Base-by-base conservation (phyloP, 164 flowering plant species). In the Liriodendron chinense region DNA sequence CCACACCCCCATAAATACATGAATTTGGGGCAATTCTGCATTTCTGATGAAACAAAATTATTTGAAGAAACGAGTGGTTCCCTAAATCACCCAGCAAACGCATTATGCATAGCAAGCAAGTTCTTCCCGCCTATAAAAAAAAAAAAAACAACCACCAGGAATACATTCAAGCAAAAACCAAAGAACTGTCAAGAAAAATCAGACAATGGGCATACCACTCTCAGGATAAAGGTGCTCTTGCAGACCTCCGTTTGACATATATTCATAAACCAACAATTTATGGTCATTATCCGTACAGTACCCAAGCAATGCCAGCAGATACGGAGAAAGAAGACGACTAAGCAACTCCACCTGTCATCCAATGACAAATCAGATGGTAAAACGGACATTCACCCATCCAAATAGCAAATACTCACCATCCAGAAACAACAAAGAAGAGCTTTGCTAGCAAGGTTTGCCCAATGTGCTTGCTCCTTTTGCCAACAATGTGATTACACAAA, bases 161-260 rank as follows among this genome's bases (percentile, higher is more conserved):
- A 13, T 66, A 13, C 8, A 64, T 64, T 24, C 67, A 4, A 34
- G 43, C 43, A 16, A 53, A 53, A 53, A 53, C 59, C 59, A 53
- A 25, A 18, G n/a, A 25, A 64, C 9, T n/a, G 13, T 28, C 26
- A 66, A 66, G 21, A 26, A 64, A 20, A 22, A 23, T 14, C 16
- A 10, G 53, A 69, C 43, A 69, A 43, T 34, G 67, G 20, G 77
- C 86, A 77, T 79, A 94, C 99, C 89, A 48, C 78, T 78, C 23
- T 76, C 73, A 7, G 94, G 96, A 84, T 92, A 91, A 72, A 96
- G 79, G 82, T 91, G 99, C 79, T 91, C 97, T 74, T 94, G 97
- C 82, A 96, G 84, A 65, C 97, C 96, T 72, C 98, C 98, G 83
- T 92, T 92, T 6, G 89, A 86, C 98, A 94, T 92, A 75, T 88